Evolutionary conservation across 371 early-diverging fungal species (phyloP).

Genomic region (Dichotomocladium elegans): DNA sequence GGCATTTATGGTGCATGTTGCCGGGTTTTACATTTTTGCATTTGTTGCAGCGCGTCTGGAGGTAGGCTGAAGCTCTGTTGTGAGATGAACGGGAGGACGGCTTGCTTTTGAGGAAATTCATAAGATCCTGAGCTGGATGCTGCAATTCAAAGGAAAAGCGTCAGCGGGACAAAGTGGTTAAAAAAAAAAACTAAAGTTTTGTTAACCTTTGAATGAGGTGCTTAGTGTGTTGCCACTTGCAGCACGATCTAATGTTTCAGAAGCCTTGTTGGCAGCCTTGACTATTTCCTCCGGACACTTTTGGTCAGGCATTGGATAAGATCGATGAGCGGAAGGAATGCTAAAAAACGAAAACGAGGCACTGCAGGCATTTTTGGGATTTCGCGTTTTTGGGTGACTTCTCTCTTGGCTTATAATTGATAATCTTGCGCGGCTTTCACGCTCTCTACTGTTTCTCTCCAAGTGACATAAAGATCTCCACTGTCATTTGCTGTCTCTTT

Average conservation of each 20-base stretch:
- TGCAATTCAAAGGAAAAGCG: background rate
- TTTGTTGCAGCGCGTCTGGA: conserved; percentile 11
- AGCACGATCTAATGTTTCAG: conserved; percentile 8
- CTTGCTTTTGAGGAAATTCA: background rate
- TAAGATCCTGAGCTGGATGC: conserved; percentile 10
- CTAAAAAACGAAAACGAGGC: too few relatives aligned
- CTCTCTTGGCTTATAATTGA: too few relatives aligned
- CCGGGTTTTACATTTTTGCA: conserved; percentile 11
- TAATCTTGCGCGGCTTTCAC: too few relatives aligned
- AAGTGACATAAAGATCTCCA: too few relatives aligned
- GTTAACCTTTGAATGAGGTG: conserved; percentile 7
- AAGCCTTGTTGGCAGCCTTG: conserved; percentile 7
- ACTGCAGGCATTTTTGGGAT: too few relatives aligned
- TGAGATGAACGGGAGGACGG: conserved; percentile 10
- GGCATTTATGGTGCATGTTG: background rate
- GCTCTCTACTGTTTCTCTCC: too few relatives aligned
- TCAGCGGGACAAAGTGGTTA: background rate
- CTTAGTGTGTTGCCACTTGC: conserved; percentile 2
- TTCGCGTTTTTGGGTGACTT: too few relatives aligned
- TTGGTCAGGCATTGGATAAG: conserved; percentile 6
- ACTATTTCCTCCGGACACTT: conserved; percentile 14
- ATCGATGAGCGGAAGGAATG: too few relatives aligned
- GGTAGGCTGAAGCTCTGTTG: conserved; percentile 16
- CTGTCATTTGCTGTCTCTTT: too few relatives aligned
- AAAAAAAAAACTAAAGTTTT: background rate